Conservation (phyloP, 768 basidiomycete species). For the Lactarius trivialis region DNA sequence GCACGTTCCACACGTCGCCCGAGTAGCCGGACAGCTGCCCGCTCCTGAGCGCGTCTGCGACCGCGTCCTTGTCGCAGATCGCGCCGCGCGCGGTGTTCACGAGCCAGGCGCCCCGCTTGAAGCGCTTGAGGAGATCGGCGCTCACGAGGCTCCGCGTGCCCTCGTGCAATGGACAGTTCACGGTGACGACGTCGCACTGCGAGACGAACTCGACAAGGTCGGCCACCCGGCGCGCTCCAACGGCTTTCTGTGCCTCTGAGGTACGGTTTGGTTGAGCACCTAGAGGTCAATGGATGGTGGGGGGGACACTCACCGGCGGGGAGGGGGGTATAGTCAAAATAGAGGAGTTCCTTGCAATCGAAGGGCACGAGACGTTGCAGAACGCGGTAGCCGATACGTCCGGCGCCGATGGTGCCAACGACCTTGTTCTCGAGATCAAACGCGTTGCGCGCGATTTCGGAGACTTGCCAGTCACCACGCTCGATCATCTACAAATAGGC, state of each 20-base stretch:
- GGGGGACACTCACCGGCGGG: constrained; percentile 41
- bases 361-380: constrained; percentile 69
- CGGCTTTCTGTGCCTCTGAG: constrained; percentile 54
- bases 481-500: constrained; percentile 58
- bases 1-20: constrained; percentile 78
- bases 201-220: constrained; percentile 48
- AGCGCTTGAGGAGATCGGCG: constrained; percentile 73
- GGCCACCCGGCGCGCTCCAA: constrained; percentile 68
- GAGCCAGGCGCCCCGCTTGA: constrained; percentile 84
- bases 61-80: constrained; percentile 79
- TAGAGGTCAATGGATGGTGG: neutral
- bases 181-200: constrained; percentile 74
- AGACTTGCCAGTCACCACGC: constrained; percentile 82
- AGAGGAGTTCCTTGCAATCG: constrained; percentile 83
- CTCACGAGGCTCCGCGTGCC: constrained; percentile 76
- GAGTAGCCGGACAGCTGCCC: constrained; percentile 60
- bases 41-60: constrained; percentile 66
- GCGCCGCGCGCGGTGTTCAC: constrained; percentile 93
- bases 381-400: constrained; percentile 65
- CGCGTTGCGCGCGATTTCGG: constrained; percentile 72
- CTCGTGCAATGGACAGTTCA: constrained; percentile 87
- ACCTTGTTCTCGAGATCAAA: constrained; percentile 90
- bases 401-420: constrained; percentile 80
- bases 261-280: constrained; percentile 18
- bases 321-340: constrained; percentile 79